These are phyloP conservation scores for Arabis alpina DNA, from an alignment of 345 rosid genomes.

Conservation along the genomic window DNA sequence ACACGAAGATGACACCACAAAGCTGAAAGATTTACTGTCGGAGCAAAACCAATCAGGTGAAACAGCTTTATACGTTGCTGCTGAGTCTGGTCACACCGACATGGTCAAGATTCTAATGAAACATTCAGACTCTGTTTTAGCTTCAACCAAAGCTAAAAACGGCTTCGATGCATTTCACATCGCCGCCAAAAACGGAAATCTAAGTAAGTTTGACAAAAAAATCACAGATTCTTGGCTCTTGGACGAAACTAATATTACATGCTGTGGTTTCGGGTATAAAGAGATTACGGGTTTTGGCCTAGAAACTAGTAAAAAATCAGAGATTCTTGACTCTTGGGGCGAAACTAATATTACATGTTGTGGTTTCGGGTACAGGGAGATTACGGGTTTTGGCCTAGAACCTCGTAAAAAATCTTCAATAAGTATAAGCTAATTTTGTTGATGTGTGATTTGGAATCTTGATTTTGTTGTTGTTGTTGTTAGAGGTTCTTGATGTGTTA, in stretches of 20 bases:
- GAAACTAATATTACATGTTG: too few relatives aligned
- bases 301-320: too few relatives aligned
- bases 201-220: slow-evolving; percentile 52
- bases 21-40: slow-evolving; percentile 54
- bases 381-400: too few relatives aligned
- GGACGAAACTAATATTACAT: too few relatives aligned
- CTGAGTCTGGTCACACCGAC: slow-evolving; percentile 68
- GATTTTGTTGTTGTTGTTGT: slow-evolving; percentile 20
- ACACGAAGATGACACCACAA: slow-evolving; percentile 44
- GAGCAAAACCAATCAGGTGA: slow-evolving; percentile 87
- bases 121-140: slow-evolving; percentile 56
- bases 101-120: slow-evolving; percentile 69
- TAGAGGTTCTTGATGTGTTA: slow-evolving; percentile 69
- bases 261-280: too few relatives aligned
- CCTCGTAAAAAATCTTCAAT: too few relatives aligned
- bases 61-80: slow-evolving; percentile 80
- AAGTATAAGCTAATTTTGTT: too few relatives aligned
- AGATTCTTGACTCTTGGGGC: too few relatives aligned
- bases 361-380: too few relatives aligned
- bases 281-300: too few relatives aligned
- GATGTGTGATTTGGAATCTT: slow-evolving; percentile 12
- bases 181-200: slow-evolving; percentile 85
- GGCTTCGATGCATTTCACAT: slow-evolving; percentile 88
- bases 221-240: neutral
- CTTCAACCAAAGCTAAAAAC: slow-evolving; percentile 74